These are phyloP conservation scores for Ophiostoma triangulosporum DNA, from an alignment of 2,329 filamentous ascomycete genomes.

Conservation along the genomic window DNA sequence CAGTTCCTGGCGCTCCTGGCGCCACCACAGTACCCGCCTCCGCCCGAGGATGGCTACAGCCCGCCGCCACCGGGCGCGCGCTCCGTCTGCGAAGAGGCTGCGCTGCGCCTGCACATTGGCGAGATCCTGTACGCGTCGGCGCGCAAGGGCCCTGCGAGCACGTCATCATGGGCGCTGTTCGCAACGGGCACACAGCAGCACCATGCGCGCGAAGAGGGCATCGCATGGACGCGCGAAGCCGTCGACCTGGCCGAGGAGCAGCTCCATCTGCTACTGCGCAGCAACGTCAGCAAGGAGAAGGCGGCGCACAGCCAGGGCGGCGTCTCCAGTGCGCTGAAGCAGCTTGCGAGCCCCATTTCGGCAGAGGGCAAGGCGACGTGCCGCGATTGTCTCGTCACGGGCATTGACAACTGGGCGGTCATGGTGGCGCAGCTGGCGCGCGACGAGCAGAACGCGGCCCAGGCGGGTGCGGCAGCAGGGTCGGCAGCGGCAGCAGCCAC, in stretches of 20 bases:
- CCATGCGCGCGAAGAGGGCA: conserved; percentile 47
- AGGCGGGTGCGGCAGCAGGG: neutral
- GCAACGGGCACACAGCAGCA: conserved; percentile 31
- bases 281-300: neutral
- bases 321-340: neutral
- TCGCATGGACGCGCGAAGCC: conserved; percentile 82
- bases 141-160: neutral
- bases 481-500: neutral
- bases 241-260: conserved; percentile 67
- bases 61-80: conserved; percentile 49
- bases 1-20: conserved; percentile 1
- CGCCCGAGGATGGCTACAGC: conserved; percentile 55
- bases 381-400: conserved; percentile 61
- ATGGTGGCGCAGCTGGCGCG: conserved; percentile 59
- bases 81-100: conserved; percentile 72
- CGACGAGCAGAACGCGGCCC: conserved; percentile 24
- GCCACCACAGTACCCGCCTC: conserved; percentile 44
- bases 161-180: conserved; percentile 27
- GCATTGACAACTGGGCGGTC: conserved; percentile 66
- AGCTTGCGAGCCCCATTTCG: neutral
- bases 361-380: conserved; percentile 45
- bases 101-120: conserved; percentile 77
- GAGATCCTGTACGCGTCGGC: conserved; percentile 66
- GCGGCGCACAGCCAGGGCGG: neutral
- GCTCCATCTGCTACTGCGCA: conserved; percentile 30